Conservation (phyloP, 2,329 filamentous ascomycete genomes). For the Cercospora beticola region DNA sequence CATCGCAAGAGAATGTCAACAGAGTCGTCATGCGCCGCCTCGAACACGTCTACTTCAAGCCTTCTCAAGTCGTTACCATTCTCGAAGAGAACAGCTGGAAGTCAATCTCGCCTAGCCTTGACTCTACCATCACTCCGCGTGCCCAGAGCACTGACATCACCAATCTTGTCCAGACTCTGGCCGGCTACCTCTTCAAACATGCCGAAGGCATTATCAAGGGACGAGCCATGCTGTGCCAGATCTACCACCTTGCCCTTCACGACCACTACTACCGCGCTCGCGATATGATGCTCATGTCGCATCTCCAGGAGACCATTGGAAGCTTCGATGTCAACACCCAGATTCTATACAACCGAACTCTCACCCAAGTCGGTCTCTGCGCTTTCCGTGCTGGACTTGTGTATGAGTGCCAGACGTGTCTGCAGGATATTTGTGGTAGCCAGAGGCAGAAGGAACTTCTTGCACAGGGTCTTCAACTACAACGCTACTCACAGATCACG, state of each 20-base stretch:
- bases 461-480: constrained; percentile 97
- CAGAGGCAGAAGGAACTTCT: constrained; percentile 97
- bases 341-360: constrained; percentile 96
- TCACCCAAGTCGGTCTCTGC: constrained; percentile 96
- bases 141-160: constrained; percentile 65
- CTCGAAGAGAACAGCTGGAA: constrained; percentile 96
- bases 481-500: constrained; percentile 92
- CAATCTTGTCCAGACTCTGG: constrained; percentile 79
- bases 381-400: constrained; percentile 96
- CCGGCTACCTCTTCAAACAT: constrained; percentile 91
- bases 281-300: constrained; percentile 99
- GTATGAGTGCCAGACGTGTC: constrained; percentile 95
- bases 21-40: constrained; percentile 88
- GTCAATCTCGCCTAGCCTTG: constrained; percentile 64
- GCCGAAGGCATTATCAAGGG: constrained; percentile 95
- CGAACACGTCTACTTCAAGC: constrained; percentile 99
- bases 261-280: constrained; percentile 97
- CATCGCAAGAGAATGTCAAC: constrained; percentile 84
- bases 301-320: constrained; percentile 93
- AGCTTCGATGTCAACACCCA: constrained; percentile 97
- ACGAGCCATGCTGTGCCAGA: constrained; percentile 95
- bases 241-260: constrained; percentile 96
- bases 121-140: constrained; percentile 80
- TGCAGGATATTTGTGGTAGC: constrained; percentile 97
- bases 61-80: constrained; percentile 85